Evolutionary conservation across 805 yeast species (phyloP).

Genomic region (Wickerhamiella dianesei): DNA sequence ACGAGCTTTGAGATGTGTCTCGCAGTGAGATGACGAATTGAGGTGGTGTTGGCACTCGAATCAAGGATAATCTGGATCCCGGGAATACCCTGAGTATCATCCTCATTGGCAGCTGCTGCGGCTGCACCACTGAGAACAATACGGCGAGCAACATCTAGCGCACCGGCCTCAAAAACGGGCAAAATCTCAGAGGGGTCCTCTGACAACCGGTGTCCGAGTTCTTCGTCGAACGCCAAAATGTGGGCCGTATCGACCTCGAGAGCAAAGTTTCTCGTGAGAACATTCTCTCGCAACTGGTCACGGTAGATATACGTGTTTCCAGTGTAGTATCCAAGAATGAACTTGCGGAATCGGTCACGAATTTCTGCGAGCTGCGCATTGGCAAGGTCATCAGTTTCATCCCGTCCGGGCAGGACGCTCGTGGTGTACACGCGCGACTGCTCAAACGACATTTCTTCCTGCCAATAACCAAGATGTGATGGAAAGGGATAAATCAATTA

Average conservation of each 20-base stretch:
- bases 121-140: constrained; percentile 23
- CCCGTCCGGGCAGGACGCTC: constrained; percentile 76
- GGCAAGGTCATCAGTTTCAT: constrained; percentile 28
- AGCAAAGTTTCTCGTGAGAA: constrained; percentile 60
- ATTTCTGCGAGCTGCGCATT: constrained; percentile 25
- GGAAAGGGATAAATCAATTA: not conserved
- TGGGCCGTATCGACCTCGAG: constrained; percentile 72
- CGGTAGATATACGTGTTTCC: constrained; percentile 68
- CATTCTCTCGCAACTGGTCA: constrained; percentile 80
- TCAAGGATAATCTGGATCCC: constrained; percentile 67
- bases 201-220: constrained; percentile 63
- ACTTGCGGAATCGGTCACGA: constrained; percentile 45
- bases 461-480: not conserved
- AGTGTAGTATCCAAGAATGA: constrained; percentile 73
- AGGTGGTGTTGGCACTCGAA: constrained; percentile 55
- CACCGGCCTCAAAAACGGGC: constrained; percentile 61
- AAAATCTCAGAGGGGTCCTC: constrained; percentile 84
- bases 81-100: constrained; percentile 46
- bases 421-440: constrained; percentile 35
- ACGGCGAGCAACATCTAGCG: constrained; percentile 56
- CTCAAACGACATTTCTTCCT: constrained; percentile 27
- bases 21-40: constrained; percentile 73
- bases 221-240: constrained; percentile 76
- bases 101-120: constrained; percentile 16
- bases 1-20: constrained; percentile 82